These are phyloP conservation scores for Echinosophora koreensis DNA, from an alignment of 306 rosid genomes.

Conservation along the genomic window DNA sequence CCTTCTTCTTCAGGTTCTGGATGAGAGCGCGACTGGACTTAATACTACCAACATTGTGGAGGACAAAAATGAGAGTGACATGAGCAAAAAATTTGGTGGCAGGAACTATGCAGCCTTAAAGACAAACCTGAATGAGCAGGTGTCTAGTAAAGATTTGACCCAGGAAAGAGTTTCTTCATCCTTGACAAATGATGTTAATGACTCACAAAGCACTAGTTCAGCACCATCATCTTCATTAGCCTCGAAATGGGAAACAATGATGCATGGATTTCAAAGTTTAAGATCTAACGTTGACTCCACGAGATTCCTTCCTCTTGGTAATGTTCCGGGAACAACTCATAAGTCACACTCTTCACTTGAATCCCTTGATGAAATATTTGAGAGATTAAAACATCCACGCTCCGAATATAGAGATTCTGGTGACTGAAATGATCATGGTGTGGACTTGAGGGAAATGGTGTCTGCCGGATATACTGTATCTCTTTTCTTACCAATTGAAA, in stretches of 20 bases:
- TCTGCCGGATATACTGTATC: conserved; percentile 41
- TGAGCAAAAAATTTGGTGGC: conserved; percentile 61
- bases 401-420: conserved; percentile 49
- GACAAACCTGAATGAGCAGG: conserved; percentile 59
- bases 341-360: conserved; percentile 62
- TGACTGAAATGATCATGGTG: conserved; percentile 52
- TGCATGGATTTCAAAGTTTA: conserved; percentile 68
- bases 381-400: conserved; percentile 73
- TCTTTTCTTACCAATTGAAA: neutral
- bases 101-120: conserved; percentile 67
- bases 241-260: conserved; percentile 84
- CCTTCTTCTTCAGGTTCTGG: conserved; percentile 42
- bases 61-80: conserved; percentile 49
- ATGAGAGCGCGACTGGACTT: conserved; percentile 43
- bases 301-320: conserved; percentile 65
- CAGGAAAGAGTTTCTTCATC: conserved; percentile 59
- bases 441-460: conserved; percentile 44
- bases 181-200: conserved; percentile 50
- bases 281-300: conserved; percentile 73
- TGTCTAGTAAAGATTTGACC: conserved; percentile 47
- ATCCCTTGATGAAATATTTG: conserved; percentile 92
- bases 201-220: conserved; percentile 40
- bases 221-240: conserved; percentile 57
- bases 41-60: conserved; percentile 42
- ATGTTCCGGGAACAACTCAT: conserved; percentile 53